Base-by-base conservation (phyloP, 2,329 filamentous ascomycete genomes). In the Sporothrix luriei region DNA sequence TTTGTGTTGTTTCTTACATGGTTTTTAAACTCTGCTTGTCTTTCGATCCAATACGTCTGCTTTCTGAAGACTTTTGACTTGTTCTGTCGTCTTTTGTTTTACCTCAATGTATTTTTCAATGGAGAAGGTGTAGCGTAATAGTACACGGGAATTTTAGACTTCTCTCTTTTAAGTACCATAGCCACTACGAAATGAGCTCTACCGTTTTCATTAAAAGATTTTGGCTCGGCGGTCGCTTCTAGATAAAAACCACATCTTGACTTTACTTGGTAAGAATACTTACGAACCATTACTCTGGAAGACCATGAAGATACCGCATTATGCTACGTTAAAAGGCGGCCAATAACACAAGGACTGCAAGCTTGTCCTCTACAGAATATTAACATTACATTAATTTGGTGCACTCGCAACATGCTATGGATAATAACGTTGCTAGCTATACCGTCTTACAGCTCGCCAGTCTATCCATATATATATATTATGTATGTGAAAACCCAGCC, bases 71-170 rank as follows among this genome's bases (percentile, higher is more conserved):
- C 4, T 11, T 33, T 38, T 33, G 19, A 14, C 21, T n/a, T 38
- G 5, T 9, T 65, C 2, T 33, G 14, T 21, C 48, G 66, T 26
- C 59, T 40, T 38, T 19, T 52, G 26, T 29, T 51, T 62, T 51
- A n/a, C 4, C 11, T 65, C n/a, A 19, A 7, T 64, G 21, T 9
- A 24, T 62, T 59, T 11, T 38, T 21, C 24, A 46, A 66, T 4
- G 52, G 46, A 24, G 62, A 54, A 21, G 59, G 40, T 54, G 68
- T 24, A 61, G 61, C 62, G 26, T 62, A 68, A 65, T 68, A 62
- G 71, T 72, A 69, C 68, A 70, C 69, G 71, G 71, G 72, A 71
- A 69, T 70, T 69, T 68, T 70, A 70, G 70, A 70, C 69, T 71
- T 70, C 46, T 71, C 67, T 64, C 19, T 62, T 66, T 66, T 66